Base-by-base conservation (phyloP, 2,329 filamentous ascomycete genomes). In the Apiospora malaysiana region DNA sequence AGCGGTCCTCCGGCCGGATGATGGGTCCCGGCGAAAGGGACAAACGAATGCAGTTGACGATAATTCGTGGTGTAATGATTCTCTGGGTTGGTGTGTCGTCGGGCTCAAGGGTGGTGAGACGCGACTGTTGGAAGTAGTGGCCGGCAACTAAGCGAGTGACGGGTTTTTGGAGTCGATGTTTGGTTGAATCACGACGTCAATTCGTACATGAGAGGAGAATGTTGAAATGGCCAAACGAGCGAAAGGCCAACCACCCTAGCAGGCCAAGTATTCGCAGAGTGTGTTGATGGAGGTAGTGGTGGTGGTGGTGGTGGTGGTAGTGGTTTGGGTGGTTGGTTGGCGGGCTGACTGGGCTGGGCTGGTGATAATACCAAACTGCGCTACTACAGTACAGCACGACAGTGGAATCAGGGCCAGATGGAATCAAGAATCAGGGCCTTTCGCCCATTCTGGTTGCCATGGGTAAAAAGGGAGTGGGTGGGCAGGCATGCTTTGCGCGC, bases 391-490 rank as follows among this genome's bases (percentile, higher is more conserved):
- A 25, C 51, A 21, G 56, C 10, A 63, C 56, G 32, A 63, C 49
- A 23, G 56, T n/a, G 37, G 56, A 63, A 63, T 37, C 51, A 32
- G 51, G 51, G 32, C 49, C 56, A 63, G 56, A 59, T 59, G 18
- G 18, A n/a, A 40, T 63, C 56, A 32, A 32, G 56, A n/a, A 40
- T 40, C 56, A 59, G 56, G 56, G 32, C 32, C 56, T 40, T 27
- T 59, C 51, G 18, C 18, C 56, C 56, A 40, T 40, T 40, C 56
- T 63, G 56, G 56, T 63, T 63, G 56, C 56, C 56, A 63, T 63
- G 32, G 56, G 56, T n/a, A 7, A 63, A 40, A 40, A 56, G n/a
- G 32, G 32, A 63, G 56, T 25, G 10, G 23, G 47, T n/a, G 47
- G 47, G 51, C 27, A 18, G 21, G 27, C 51, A 59, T 59, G 51